Conservation (phyloP, 306 rosid species). For the Erythrophleum fordii region DNA sequence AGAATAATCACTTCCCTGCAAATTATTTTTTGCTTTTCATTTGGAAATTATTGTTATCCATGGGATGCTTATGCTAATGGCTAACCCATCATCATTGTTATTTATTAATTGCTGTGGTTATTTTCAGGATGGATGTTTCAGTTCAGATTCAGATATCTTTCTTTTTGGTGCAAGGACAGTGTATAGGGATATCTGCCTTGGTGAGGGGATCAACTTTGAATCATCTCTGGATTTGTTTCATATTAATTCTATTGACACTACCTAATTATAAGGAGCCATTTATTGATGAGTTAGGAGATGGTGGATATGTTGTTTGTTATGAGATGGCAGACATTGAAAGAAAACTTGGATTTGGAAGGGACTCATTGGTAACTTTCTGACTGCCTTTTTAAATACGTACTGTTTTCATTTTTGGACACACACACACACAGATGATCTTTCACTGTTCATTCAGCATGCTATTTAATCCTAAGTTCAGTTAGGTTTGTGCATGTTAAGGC, state of each 20-base stretch:
- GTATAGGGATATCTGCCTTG: constrained; percentile 85
- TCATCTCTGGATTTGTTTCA: neutral
- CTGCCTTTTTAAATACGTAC: constrained; percentile 25
- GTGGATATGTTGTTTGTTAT: constrained; percentile 75
- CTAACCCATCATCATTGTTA: constrained; percentile 28
- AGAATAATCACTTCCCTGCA: constrained; percentile 36
- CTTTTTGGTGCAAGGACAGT: constrained; percentile 88
- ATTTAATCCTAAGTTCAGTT: constrained; percentile 24
- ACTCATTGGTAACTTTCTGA: constrained; percentile 67
- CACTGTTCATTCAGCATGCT: neutral
- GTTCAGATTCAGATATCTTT: constrained; percentile 80
- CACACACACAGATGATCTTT: constrained; percentile 2
- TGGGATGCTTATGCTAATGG: constrained; percentile 26
- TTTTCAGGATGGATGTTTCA: constrained; percentile 80
- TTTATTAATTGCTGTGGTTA: constrained; percentile 26
- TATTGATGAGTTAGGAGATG: constrained; percentile 63
- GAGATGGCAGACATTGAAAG: constrained; percentile 79
- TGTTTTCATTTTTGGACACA: constrained; percentile 22
- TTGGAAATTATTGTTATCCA: constrained; percentile 22
- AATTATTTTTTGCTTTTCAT: constrained; percentile 1
- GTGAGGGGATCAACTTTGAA: constrained; percentile 45
- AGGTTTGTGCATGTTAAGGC: constrained; percentile 18
- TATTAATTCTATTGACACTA: neutral
- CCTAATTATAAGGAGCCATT: constrained; percentile 37
- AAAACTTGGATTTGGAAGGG: constrained; percentile 80